Base-by-base conservation (phyloP, 2,329 filamentous ascomycete genomes). In the Didymella sp. region DNA sequence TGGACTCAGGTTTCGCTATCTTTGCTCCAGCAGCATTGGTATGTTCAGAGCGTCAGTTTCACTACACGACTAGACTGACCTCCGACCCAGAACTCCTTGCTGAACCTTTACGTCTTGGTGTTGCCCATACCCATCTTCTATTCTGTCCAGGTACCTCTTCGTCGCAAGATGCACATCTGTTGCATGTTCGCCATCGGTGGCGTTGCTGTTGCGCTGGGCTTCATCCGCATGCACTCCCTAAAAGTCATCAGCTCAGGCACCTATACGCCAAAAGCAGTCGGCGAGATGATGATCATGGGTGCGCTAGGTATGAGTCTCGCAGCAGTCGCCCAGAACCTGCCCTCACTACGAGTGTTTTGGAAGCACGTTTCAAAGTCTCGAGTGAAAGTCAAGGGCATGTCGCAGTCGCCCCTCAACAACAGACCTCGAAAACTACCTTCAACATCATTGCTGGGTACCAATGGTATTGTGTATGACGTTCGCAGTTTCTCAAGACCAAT, bases 271-370 rank as follows among this genome's bases (percentile, higher is more conserved):
- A 28, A 4, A 11, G 43, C 24, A 4, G 38, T 59, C 3, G 57
- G 57, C 4, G 47, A 59, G 31, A 49, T 33, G 3, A 48, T 59
- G 28, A 56, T 59, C 5, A 31, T 52, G 4, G 51, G 46, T 2
- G 42, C 47, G 1, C 51, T 59, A 1, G 57, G 50, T 12, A 28
- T 59, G 37, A 56, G 54, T 17, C 30, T 59, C 11, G 51, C 57
- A 11, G 43, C 25, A 3, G 15, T 56, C 6, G 52, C 57, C 2
- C 30, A 48, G 21, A 59, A 59, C 11, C 46, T 56, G 7, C 53
- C 53, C 4, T 42, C 37, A 9, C 21, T 54, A 24, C 27, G 44
- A 13, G 9, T 54, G 0, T 28, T 54, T 4, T 54, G 51, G 44
- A 43, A 6, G 11, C 51, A 54, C 8, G 13, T 48, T 6, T 42